Conservation (phyloP, 73 alveolate species). For the Paramecium octaurelia region DNA sequence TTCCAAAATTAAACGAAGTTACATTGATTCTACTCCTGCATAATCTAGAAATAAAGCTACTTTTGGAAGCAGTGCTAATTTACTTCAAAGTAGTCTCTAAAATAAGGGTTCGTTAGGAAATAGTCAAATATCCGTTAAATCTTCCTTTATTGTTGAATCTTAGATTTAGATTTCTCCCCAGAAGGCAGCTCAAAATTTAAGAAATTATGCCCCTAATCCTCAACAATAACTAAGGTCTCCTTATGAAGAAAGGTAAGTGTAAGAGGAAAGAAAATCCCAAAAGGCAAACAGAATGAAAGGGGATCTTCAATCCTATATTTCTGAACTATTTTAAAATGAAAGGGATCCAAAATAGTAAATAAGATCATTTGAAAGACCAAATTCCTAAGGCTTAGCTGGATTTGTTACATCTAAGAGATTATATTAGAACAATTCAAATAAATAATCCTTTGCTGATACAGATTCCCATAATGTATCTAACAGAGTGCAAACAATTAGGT, state of each 20-base stretch:
- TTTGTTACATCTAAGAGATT: not conserved
- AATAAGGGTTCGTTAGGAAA: constrained; percentile 6
- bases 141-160: not conserved
- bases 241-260: not conserved
- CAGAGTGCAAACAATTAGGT: not conserved
- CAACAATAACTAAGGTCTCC: not conserved
- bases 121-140: constrained; percentile 7
- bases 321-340: constrained; percentile 21
- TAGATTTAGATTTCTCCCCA: not conserved
- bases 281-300: constrained; percentile 22
- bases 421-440: not conserved
- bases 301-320: not conserved
- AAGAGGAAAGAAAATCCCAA: constrained; percentile 6
- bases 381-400: not conserved
- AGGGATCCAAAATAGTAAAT: not conserved
- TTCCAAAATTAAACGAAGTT: not conserved
- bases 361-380: not conserved
- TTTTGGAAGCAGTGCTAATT: not conserved
- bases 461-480: not conserved
- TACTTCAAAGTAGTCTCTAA: not conserved
- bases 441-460: not conserved
- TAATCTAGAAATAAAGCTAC: not conserved
- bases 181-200: not conserved
- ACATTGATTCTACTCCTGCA: not conserved
- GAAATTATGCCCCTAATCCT: not conserved